Evolutionary conservation across 148 eudicot species (phyloP).

Genomic region (Beta vulgaris): DNA sequence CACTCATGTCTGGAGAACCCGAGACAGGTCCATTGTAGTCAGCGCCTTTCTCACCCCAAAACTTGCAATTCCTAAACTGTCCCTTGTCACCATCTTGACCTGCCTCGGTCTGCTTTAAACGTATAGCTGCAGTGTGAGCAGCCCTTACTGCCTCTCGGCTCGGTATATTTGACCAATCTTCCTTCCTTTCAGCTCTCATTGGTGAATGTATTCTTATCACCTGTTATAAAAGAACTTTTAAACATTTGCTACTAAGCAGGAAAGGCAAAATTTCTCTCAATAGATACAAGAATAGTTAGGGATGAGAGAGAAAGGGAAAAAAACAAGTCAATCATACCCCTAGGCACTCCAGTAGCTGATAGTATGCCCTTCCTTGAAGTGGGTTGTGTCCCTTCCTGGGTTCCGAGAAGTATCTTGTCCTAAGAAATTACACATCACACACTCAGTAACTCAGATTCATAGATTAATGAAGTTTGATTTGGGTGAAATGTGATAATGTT

Average conservation of each 20-base stretch:
- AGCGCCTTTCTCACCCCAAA: conserved; percentile 69
- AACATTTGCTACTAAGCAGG: too few species aligned
- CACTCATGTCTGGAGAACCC: conserved; percentile 76
- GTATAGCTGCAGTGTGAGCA: conserved; percentile 82
- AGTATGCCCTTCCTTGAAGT: conserved; percentile 98
- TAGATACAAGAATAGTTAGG: not conserved
- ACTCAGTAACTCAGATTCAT: too few species aligned
- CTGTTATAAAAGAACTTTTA: too few species aligned
- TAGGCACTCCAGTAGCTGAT: conserved; percentile 97
- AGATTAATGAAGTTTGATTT: too few species aligned
- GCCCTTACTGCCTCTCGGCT: conserved; percentile 65
- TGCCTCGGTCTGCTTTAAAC: conserved; percentile 51
- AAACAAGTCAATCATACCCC: conserved; percentile 52
- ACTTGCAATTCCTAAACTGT: conserved; percentile 91
- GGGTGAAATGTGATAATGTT: too few species aligned
- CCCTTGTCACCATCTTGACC: conserved; percentile 55
- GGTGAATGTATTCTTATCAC: conserved; percentile 97
- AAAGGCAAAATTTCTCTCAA: not conserved
- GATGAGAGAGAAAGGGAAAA: not conserved
- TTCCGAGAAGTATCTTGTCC: conserved; percentile 97
- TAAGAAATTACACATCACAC: conserved; percentile 25
- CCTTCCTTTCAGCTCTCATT: conserved; percentile 79
- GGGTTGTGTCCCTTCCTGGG: conserved; percentile 98
- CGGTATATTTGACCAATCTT: conserved; percentile 90
- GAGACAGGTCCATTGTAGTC: conserved; percentile 63